Base-by-base conservation (phyloP, 2,329 filamentous ascomycete species). In the Dothistroma pini region DNA sequence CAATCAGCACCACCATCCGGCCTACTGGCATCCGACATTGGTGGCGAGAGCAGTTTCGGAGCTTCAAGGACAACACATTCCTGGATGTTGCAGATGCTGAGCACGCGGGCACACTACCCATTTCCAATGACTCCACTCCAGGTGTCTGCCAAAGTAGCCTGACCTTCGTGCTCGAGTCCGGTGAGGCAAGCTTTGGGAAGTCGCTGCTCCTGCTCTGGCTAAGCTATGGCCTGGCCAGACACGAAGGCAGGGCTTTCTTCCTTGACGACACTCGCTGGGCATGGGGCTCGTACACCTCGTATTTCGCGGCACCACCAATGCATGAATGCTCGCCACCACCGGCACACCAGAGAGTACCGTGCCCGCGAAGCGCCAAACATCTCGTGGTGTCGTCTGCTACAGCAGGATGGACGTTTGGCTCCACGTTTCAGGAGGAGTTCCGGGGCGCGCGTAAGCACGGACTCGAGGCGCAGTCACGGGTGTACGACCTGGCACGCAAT, bases 231-330 rank as follows among this genome's bases (percentile, higher is more conserved):
- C 77, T 96, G 57, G 90, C 91, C 1, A 81, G 88, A 71, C 83
- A 86, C 61, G 89, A 96, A 72, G 84, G 84, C 14, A 81, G 91
- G 25, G 81, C 86, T 0, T 96, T 96, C 75, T 96, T 96, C 77
- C 80, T 96, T 64, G 90, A 96, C 69, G 91, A 96, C 75, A 86
- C 88, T 7, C 83, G 88, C 66, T 96, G 92, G 83, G 87, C 89
- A 1, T 95, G 95, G 69, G 91, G 91, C 10, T 81, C 82, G 56
- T 96, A 90, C 71, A 82, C 82, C 0, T 82, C 85, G 55, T 91
- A 90, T 69, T 96, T 96, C 75, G 78, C 84, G 51, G 77, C 84
- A 2, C 88, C 88, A 0, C 87, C 89, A 0, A 67, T 80, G 1
- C 86, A 88, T 1, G 75, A 78, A 25, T 96, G 91, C 73, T 81